Percentiles rank a stretch among this genome's conserved stretches.
Conservation (phyloP, 176 grass and related monocot species). For the Triticum timopheevii region DNA sequence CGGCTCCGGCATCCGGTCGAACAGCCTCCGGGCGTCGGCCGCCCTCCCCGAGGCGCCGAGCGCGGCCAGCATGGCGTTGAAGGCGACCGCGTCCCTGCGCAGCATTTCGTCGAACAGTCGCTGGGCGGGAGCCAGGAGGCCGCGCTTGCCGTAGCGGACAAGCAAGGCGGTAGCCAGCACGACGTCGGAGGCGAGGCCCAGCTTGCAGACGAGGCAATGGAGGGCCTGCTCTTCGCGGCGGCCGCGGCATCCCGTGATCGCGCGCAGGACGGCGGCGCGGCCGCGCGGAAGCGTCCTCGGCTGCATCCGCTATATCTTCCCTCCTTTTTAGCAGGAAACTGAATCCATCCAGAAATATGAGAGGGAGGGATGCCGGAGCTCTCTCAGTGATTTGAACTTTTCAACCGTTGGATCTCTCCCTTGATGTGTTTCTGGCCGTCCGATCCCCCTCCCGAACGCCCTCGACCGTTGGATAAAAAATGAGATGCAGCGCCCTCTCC, state of each 20-base stretch:
- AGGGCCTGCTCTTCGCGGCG: slow-evolving; percentile 26
- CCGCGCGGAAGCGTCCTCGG: background rate
- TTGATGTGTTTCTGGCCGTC: no score
- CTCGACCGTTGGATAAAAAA: no score
- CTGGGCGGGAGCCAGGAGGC: slow-evolving; percentile 1
- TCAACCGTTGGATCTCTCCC: no score
- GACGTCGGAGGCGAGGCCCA: slow-evolving; percentile 28
- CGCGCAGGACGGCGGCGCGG: slow-evolving; percentile 16
- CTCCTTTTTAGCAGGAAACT: background rate
- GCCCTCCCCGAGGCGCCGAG: slow-evolving; percentile 15
- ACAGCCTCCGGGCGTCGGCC: slow-evolving; percentile 1
- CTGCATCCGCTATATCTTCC: background rate
- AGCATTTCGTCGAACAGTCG: slow-evolving; percentile 54
- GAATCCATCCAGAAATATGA: no score
- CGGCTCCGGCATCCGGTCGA: slow-evolving; percentile 32
- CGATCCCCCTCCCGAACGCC: no score
- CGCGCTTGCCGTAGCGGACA: slow-evolving; percentile 22
- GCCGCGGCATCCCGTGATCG: background rate
- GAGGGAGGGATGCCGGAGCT: no score
- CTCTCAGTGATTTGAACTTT: no score
- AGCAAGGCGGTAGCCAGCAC: slow-evolving; percentile 44
- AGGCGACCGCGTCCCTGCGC: slow-evolving; percentile 34
- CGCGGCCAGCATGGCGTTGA: slow-evolving; percentile 50
- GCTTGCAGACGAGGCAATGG: slow-evolving; percentile 34
- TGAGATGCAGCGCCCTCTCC: no score